Conservation (phyloP, 2,329 filamentous ascomycete species). For the Metarhizium humberi region DNA sequence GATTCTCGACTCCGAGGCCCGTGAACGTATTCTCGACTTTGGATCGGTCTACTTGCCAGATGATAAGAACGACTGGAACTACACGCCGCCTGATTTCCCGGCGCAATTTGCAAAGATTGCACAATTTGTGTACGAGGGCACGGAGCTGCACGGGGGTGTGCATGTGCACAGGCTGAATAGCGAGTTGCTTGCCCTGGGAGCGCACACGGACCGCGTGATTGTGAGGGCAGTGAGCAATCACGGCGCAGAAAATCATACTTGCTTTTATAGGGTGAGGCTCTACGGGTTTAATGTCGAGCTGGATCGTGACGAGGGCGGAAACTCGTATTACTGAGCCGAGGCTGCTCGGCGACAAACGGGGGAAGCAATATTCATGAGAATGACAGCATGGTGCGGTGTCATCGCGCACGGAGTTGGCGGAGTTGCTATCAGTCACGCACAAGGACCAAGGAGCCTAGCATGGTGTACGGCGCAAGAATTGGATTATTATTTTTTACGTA, state of each 20-base stretch:
- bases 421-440: neutral
- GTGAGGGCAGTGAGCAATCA: slow-evolving; percentile 50
- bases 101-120: slow-evolving; percentile 47
- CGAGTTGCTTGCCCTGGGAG: slow-evolving; percentile 37
- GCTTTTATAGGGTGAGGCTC: slow-evolving; percentile 54
- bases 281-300: slow-evolving; percentile 35
- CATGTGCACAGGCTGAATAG: slow-evolving; percentile 45
- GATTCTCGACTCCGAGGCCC: slow-evolving; percentile 36
- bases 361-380: no score
- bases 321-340: slow-evolving; percentile 1
- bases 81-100: slow-evolving; percentile 15
- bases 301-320: slow-evolving; percentile 2
- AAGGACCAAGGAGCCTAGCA: neutral
- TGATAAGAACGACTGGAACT: slow-evolving; percentile 18
- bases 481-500: neutral
- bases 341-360: neutral
- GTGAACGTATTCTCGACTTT: slow-evolving; percentile 32
- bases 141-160: slow-evolving; percentile 30
- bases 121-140: slow-evolving; percentile 43
- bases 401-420: neutral
- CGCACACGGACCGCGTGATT: slow-evolving; percentile 41
- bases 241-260: slow-evolving; percentile 49
- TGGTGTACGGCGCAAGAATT: neutral
- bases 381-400: neutral
- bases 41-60: slow-evolving; percentile 31